phyloP scores from a whole-genome alignment of 805 yeast genomes.

The Candida morakotiae region DNA sequence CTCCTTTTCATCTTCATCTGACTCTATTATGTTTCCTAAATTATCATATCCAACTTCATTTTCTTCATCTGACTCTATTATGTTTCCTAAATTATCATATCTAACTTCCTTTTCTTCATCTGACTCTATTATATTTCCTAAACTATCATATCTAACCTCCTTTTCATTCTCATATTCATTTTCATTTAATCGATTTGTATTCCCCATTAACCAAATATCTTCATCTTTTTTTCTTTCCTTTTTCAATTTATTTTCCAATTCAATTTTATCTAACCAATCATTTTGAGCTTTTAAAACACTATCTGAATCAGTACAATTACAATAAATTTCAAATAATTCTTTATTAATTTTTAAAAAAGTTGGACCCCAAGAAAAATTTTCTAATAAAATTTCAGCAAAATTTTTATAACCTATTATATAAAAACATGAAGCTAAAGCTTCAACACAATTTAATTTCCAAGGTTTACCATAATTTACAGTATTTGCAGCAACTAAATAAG shows the following conservation, averaged over 20 bases:
- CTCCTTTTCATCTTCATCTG: slow-evolving; percentile 9
- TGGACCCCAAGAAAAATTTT: slow-evolving; percentile 91
- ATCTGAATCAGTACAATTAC: slow-evolving; percentile 74
- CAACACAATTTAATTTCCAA: slow-evolving; percentile 94
- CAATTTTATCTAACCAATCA: slow-evolving; percentile 66
- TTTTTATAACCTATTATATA: slow-evolving; percentile 89
- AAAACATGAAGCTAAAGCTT: slow-evolving; percentile 95
- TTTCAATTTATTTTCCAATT: slow-evolving; percentile 60
- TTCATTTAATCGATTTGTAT: slow-evolving; percentile 50
- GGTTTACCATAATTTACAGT: slow-evolving; percentile 97
- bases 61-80: slow-evolving; percentile 45
- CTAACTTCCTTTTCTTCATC: slow-evolving; percentile 10
- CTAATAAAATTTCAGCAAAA: slow-evolving; percentile 77
- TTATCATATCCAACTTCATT: slow-evolving; percentile 9
- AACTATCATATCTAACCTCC: slow-evolving; percentile 5
- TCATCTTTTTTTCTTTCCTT: slow-evolving; percentile 47
- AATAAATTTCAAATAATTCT: slow-evolving; percentile 72
- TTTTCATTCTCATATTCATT: slow-evolving; percentile 11
- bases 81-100: slow-evolving; percentile 8
- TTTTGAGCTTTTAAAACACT: slow-evolving; percentile 71
- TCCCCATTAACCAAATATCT: slow-evolving; percentile 78
- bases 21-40: too few species aligned
- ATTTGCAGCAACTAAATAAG: slow-evolving; percentile 92
- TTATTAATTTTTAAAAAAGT: slow-evolving; percentile 78
- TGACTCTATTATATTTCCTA: slow-evolving; percentile 5